These are phyloP conservation scores for Plectosphaerella sp. DNA, from an alignment of 2,329 filamentous ascomycete species.

Conservation along the genomic window DNA sequence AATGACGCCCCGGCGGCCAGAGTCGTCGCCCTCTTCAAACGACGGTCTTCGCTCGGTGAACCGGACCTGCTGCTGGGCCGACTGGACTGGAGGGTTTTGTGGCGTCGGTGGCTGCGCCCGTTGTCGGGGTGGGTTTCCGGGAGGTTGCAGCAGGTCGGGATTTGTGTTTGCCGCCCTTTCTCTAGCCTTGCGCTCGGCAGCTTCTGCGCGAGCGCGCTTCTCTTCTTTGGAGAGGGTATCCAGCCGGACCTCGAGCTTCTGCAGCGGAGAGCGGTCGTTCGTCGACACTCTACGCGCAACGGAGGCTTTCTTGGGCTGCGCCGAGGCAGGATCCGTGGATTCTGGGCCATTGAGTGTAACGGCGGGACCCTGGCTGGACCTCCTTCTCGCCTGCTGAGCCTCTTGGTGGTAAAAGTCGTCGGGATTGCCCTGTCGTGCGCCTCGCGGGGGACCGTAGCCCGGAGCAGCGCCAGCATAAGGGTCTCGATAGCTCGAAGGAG, in stretches of 20 bases:
- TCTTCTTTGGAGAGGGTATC: conserved; percentile 95
- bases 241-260: conserved; percentile 87
- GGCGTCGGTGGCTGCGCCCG: conserved; percentile 12
- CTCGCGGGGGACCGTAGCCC: conserved; percentile 22
- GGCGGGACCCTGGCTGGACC: neutral
- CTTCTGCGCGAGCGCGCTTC: conserved; percentile 78
- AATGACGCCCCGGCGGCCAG: conserved; percentile 1
- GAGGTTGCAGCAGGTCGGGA: conserved; percentile 11
- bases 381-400: conserved; percentile 3
- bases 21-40: conserved; percentile 9
- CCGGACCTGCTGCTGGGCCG: conserved; percentile 11
- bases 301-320: conserved; percentile 28
- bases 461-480: conserved; percentile 35
- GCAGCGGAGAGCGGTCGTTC: conserved; percentile 81
- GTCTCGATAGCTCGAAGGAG: conserved; percentile 53
- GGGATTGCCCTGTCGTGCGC: conserved; percentile 17
- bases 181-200: conserved; percentile 71
- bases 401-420: conserved; percentile 25
- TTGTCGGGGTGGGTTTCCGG: conserved; percentile 12
- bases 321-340: conserved; percentile 10
- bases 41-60: neutral
- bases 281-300: conserved; percentile 59
- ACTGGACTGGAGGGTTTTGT: conserved; percentile 14
- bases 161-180: conserved; percentile 48
- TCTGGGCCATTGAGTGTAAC: neutral